A percentile compares a stretch with the other conserved stretches of the same genome.
These are phyloP conservation scores for Penicillium fuscoglaucum DNA, from an alignment of 2,329 filamentous ascomycete species.

Conservation along the genomic window DNA sequence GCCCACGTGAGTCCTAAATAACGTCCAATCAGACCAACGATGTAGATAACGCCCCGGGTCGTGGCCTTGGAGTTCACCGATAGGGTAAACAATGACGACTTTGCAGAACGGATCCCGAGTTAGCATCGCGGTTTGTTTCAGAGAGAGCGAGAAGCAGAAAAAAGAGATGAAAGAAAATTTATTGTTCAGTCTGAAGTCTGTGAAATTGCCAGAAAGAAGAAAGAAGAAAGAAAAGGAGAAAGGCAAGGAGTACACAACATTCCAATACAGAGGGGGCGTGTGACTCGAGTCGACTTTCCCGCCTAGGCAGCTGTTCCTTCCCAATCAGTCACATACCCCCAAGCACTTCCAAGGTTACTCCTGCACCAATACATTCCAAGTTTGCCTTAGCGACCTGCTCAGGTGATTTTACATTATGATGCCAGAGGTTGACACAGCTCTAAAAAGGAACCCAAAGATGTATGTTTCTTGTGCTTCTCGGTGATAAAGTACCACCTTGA, in stretches of 20 bases:
- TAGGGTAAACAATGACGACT: neutral
- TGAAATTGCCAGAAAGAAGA: neutral
- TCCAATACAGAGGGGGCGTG: neutral
- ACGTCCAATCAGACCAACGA: neutral
- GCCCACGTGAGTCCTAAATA: neutral
- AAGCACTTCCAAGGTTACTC: neutral
- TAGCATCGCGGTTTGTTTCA: neutral
- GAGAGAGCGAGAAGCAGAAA: neutral
- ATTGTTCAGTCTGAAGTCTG: neutral
- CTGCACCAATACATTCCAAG: neutral
- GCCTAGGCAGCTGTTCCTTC: too few relatives aligned
- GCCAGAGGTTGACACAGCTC: neutral
- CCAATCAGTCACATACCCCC: neutral
- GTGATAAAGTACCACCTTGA: neutral
- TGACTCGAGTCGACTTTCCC: neutral
- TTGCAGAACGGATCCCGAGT: neutral
- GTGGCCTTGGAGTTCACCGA: neutral
- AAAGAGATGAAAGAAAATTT: neutral
- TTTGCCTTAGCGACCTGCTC: neutral
- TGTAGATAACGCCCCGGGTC: neutral
- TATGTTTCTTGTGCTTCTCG: neutral
- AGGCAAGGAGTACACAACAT: neutral
- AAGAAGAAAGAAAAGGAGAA: neutral
- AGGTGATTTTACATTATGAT: neutral
- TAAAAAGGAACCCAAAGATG: too few relatives aligned